phyloP scores from a whole-genome alignment of 495 filamentous ascomycete genomes.

The Friedmanniomyces endolithicus region DNA sequence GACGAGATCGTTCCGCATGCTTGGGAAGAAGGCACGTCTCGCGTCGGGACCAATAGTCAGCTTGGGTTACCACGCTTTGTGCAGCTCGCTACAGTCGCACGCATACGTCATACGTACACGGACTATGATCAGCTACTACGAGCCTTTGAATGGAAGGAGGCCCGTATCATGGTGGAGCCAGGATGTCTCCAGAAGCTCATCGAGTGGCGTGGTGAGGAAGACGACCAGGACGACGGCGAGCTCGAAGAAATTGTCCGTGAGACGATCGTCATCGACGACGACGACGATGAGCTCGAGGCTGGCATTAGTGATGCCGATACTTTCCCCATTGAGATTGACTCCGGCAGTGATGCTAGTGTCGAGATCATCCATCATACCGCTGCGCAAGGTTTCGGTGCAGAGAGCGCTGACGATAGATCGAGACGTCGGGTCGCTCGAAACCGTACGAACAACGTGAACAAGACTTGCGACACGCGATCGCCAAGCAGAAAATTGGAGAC shows the following conservation, averaged over 20 bases:
- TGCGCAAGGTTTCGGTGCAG: constrained; percentile 5
- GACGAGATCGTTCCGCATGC: constrained; percentile 63
- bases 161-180: constrained; percentile 57
- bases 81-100: constrained; percentile 71
- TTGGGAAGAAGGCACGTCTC: constrained; percentile 57
- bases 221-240: constrained; percentile 60
- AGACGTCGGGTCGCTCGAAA: neutral
- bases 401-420: constrained; percentile 2
- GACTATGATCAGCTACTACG: constrained; percentile 70
- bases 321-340: constrained; percentile 28
- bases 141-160: constrained; percentile 50
- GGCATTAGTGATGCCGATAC: constrained; percentile 35
- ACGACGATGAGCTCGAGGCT: constrained; percentile 44
- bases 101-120: constrained; percentile 78
- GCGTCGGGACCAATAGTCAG: constrained; percentile 57
- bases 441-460: neutral
- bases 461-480: constrained; percentile 1
- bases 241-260: constrained; percentile 72
- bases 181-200: constrained; percentile 58
- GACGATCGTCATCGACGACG: constrained; percentile 69
- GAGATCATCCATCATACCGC: constrained; percentile 10
- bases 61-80: constrained; percentile 60
- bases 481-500: constrained; percentile 9
- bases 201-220: constrained; percentile 71
- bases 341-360: constrained; percentile 9